phyloP scores from a whole-genome alignment of 345 rosid genomes.

The Abelmoschus esculentus region DNA sequence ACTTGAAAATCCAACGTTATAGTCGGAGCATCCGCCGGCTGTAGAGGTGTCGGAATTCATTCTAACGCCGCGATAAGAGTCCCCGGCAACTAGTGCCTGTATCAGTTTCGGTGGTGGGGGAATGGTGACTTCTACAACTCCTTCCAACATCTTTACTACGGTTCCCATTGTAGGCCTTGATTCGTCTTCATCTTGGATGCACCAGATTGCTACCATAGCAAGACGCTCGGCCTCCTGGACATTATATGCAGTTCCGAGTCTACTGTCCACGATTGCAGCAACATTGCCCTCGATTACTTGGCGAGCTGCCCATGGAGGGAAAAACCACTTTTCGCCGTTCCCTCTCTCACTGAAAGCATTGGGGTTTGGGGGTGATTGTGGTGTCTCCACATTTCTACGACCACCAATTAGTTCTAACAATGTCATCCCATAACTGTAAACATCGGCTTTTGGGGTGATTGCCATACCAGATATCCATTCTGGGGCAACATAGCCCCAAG shows the following conservation, averaged over 20 bases:
- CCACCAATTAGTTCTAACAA: constrained; percentile 61
- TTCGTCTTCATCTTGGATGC: constrained; percentile 61
- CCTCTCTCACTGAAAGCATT: constrained; percentile 22
- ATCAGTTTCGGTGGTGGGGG: constrained; percentile 75
- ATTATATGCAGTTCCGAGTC: constrained; percentile 37
- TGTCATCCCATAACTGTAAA: constrained; percentile 68
- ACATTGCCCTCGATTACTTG: constrained; percentile 53
- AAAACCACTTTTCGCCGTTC: constrained; percentile 54
- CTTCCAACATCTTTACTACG: constrained; percentile 76
- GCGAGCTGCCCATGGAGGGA: constrained; percentile 87
- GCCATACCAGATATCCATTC: constrained; percentile 59
- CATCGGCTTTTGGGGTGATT: constrained; percentile 62
- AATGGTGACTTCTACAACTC: constrained; percentile 41
- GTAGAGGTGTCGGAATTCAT: constrained; percentile 9
- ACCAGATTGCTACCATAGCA: constrained; percentile 66
- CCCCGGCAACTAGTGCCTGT: constrained; percentile 75
- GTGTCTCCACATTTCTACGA: constrained; percentile 52
- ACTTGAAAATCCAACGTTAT: constrained; percentile 32
- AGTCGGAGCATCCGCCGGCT: constrained; percentile 29
- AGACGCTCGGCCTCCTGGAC: constrained; percentile 49
- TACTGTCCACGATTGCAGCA: constrained; percentile 37
- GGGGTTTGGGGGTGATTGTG: constrained; percentile 22
- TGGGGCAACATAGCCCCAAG: constrained; percentile 59
- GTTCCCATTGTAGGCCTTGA: constrained; percentile 63
- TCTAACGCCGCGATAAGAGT: constrained; percentile 56